phyloP scores from a whole-genome alignment of 139 green algal species.

The Pleodorina starrii region DNA sequence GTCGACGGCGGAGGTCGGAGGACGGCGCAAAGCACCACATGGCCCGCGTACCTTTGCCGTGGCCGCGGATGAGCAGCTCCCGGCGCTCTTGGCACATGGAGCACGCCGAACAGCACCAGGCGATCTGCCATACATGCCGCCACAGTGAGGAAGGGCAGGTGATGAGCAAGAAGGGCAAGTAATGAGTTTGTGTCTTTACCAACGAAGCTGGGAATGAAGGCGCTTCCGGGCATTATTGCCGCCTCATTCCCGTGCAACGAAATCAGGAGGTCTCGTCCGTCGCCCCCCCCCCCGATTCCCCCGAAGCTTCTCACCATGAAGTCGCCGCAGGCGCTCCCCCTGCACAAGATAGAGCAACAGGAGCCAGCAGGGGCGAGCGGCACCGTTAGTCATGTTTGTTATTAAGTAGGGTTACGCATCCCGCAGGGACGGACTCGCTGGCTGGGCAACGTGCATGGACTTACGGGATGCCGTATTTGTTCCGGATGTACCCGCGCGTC shows the following conservation, averaged over 20 bases:
- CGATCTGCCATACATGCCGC: not conserved
- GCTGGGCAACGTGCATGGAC: not conserved
- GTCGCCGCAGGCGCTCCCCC: not conserved
- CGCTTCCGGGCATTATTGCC: no score
- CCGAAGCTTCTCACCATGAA: not conserved
- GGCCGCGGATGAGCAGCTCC: conserved; percentile 11
- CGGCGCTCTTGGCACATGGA: conserved; percentile 30
- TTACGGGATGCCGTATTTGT: conserved; percentile 41
- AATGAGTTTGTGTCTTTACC: no score
- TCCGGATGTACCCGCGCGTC: conserved; percentile 2
- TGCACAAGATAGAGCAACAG: not conserved
- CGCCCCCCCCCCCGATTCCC: no score
- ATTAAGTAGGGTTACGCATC: not conserved
- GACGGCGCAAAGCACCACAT: no score
- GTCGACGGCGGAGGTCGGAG: no score
- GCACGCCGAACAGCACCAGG: conserved; percentile 11
- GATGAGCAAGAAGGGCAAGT: no score
- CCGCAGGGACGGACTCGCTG: not conserved
- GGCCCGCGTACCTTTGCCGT: not conserved
- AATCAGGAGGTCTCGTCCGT: no score
- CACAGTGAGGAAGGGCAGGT: not conserved
- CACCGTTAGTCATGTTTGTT: not conserved
- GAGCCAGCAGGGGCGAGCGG: not conserved
- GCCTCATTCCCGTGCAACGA: no score
- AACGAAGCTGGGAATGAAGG: no score